Evolutionary conservation across 176 grass and related monocot genomes (phyloP), one percentile per base, ranked within the genome.

Genomic region (Cymbopogon citratus): DNA sequence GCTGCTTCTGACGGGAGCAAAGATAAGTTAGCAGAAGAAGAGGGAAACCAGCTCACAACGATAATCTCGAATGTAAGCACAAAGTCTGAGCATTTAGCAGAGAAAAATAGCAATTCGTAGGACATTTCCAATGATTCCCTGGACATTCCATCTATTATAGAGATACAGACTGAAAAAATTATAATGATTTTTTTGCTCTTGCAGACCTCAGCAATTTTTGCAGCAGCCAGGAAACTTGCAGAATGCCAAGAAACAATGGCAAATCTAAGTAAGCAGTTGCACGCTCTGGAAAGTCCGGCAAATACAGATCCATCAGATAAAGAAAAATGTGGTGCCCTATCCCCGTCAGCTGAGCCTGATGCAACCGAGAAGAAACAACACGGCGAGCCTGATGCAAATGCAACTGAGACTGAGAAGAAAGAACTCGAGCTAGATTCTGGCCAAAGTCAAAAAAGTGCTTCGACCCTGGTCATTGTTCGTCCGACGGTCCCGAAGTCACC

Each of bases 231-330:
- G 35, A 89, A 91, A 74, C 85, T 94, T 81, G 79, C 91, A 5
- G 78, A 87, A 69, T 91, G 91, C 81, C 83, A 94, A 38, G 86
- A 91, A 68, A 87, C 85, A 21, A 91, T 94, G 16, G 60, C 77
- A 12, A 84, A 64, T 45, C 60, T 91, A 66, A 87, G 83, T 63
- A 91, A 91, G 73, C 80, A 89, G 60, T 43, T 85, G 19, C 69
- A 87, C 68, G 89, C 79, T 65, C 66, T 91, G 62, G 76, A 87
- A 71, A 68, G 39, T 12, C 86, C 83, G 16, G 31, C 35, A 76
- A 77, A 69, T 66, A 70, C 51, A 80, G 68, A 52, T 66, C 40
- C 41, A 69, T 77, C 72, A 63, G 72, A 68, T 38, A 61, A 73
- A 88, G 70, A 40, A 11, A 85, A 85, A 8, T 16, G 15, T 29